Percentiles rank a stretch among this genome's conserved stretches.
Conservation (phyloP, 1,284 basidiomycete genomes). For the Ceratorhiza oryzae-sativae region DNA sequence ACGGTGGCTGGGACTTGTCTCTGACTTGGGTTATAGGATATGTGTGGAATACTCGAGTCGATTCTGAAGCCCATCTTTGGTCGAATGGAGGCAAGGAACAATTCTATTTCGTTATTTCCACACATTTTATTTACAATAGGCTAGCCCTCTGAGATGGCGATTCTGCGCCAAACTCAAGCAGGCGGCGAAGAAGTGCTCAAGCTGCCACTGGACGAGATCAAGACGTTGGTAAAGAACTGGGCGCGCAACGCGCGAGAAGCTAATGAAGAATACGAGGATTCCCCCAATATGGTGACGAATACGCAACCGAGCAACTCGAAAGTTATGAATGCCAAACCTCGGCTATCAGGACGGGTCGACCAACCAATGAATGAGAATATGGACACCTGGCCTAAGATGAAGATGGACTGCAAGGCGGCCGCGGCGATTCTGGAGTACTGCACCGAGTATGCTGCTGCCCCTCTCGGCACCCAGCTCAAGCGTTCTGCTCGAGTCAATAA, state of each 20-base stretch:
- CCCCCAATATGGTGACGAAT: not conserved
- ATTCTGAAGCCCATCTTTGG: not conserved
- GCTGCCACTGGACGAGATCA: not conserved
- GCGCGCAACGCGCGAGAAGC: not conserved
- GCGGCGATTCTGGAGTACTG: not conserved
- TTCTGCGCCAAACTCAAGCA: not conserved
- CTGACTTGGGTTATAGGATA: not conserved
- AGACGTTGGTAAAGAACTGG: conserved; percentile 1
- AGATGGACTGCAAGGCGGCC: not conserved
- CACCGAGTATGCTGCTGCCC: not conserved
- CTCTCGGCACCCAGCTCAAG: not conserved
- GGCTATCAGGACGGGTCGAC: not conserved
- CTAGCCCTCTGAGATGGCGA: not conserved
- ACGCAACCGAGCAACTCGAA: not conserved
- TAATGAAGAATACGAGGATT: not conserved
- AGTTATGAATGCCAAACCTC: too few relatives aligned
- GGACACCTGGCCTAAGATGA: not conserved
- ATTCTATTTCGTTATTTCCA: not conserved
- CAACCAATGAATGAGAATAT: not conserved
- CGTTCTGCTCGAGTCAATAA: not conserved
- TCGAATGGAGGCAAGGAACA: not conserved
- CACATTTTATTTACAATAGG: not conserved
- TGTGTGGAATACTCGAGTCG: not conserved
- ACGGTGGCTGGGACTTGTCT: not conserved
- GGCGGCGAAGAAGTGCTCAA: not conserved